Evolutionary conservation across 2,329 filamentous ascomycete genomes (phyloP).

Genomic region (Elsinoe batatas): DNA sequence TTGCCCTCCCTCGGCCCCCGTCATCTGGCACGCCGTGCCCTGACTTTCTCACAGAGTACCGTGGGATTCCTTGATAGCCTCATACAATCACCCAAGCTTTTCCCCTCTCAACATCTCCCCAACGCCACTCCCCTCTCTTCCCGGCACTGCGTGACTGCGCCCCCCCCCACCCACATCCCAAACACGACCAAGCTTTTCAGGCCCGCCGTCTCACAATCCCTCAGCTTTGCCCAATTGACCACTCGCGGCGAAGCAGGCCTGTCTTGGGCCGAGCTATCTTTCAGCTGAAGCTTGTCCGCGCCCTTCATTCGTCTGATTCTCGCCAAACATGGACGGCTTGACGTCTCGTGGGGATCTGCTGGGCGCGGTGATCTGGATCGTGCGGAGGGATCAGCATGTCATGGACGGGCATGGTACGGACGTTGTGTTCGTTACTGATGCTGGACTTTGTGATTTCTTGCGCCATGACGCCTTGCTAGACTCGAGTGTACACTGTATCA

Average conservation of each 20-base stretch:
- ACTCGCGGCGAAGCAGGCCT: too few species aligned
- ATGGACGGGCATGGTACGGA: too few species aligned
- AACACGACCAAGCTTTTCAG: background rate
- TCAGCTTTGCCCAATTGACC: background rate
- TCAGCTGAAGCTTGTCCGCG: background rate
- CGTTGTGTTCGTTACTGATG: too few species aligned
- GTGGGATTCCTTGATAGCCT: too few species aligned
- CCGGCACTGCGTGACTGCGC: background rate
- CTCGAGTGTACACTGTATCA: constrained; percentile 31
- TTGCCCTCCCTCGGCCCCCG: too few species aligned
- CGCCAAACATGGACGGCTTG: background rate
- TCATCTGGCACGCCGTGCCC: too few species aligned
- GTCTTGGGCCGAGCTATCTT: background rate
- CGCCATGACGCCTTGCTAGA: constrained; percentile 4
- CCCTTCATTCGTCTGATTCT: background rate
- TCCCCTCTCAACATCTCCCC: background rate
- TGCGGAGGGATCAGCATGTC: too few species aligned
- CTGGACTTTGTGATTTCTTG: background rate
- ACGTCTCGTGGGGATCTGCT: too few species aligned
- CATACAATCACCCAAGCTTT: background rate
- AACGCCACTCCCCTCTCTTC: background rate
- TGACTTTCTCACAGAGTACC: too few species aligned
- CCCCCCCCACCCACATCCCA: background rate
- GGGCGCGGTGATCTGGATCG: too few species aligned
- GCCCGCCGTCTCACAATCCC: background rate